Evolutionary conservation across 116 monocot genomes (phyloP).

Genomic region (Dioscorea cayenensis): DNA sequence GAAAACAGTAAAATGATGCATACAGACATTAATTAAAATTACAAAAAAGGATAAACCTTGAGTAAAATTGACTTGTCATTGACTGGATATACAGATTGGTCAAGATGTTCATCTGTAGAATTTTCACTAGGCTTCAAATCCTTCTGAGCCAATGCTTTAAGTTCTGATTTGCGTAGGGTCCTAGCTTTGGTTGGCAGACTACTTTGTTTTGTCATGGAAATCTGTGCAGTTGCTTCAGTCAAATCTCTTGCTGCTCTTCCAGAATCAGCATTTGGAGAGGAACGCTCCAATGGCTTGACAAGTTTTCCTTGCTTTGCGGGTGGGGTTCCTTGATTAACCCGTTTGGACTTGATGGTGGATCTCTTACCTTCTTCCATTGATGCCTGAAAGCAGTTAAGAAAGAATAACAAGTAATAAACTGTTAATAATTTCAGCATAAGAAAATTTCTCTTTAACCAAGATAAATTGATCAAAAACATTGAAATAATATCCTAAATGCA

Average conservation of each 20-base stretch:
- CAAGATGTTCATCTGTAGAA: conserved; percentile 33
- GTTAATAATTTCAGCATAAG: background rate
- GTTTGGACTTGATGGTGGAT: conserved; percentile 39
- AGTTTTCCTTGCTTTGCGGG: conserved; percentile 43
- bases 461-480: background rate
- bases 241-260: conserved; percentile 23
- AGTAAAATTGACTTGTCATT: conserved; percentile 25
- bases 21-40: too few species aligned
- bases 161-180: conserved; percentile 55
- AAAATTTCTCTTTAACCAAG: background rate
- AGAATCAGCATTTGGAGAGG: conserved; percentile 39
- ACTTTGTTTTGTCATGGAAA: conserved; percentile 19
- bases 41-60: conserved; percentile 27
- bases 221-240: conserved; percentile 26
- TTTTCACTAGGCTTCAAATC: conserved; percentile 43
- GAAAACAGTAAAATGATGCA: background rate
- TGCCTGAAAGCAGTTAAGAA: conserved; percentile 28
- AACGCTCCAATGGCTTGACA: conserved; percentile 35
- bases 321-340: conserved; percentile 32
- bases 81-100: conserved; percentile 15
- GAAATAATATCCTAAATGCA: too few species aligned
- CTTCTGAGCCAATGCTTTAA: conserved; percentile 38
- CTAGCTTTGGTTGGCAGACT: conserved; percentile 29
- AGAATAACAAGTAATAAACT: background rate
- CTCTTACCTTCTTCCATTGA: conserved; percentile 56